Evolutionary conservation across 2,329 filamentous ascomycete genomes (phyloP), one percentile per base, ranked within the genome.

Genomic region (Fusarium tuaranense): DNA sequence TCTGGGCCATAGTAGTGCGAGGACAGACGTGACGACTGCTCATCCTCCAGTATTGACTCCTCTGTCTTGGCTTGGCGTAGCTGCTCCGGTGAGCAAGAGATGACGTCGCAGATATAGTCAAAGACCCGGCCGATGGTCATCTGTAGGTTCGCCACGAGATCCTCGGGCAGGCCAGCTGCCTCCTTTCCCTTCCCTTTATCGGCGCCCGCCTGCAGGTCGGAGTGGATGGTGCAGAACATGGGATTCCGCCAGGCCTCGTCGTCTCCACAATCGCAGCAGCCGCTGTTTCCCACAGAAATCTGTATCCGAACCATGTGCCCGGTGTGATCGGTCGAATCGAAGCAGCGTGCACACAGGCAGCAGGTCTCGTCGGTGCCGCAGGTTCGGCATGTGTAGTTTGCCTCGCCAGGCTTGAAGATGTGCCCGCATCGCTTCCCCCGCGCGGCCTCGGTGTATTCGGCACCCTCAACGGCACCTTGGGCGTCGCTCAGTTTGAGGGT

Each of bases 211-310:
- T 83, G 78, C 66, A 82, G 69, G 60, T 92, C 88, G 48, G 95
- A 96, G 81, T 99, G 97, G 79, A 99, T 98, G 39, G 95, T 96
- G 86, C 97, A 99, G 81, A 94, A 92, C 74, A 98, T 89, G 51
- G 95, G 95, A 58, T 91, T 87, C 81, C 92, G 92, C 96, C 97
- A 99, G 13, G 97, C 97, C 83, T 99, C 97, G 22, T 93, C 91
- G 81, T 99, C 97, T 69, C 97, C 97, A 81, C 97, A 99, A 83
- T 99, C 97, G 83, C 97, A 99, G 85, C 97, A 98, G 53, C 96
- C 96, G 80, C 93, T 97, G 81, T 98, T 98, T 8, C 96, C 96
- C 3, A 93, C 91, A 1, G 95, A 97, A 57, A 98, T 92, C 68
- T 89, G 93, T 68, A 99, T 95, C 79, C 94, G 93, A 65, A 98